Evolutionary conservation across 2,329 filamentous ascomycete genomes (phyloP).

Genomic region (Alternaria novae-zelandiae): DNA sequence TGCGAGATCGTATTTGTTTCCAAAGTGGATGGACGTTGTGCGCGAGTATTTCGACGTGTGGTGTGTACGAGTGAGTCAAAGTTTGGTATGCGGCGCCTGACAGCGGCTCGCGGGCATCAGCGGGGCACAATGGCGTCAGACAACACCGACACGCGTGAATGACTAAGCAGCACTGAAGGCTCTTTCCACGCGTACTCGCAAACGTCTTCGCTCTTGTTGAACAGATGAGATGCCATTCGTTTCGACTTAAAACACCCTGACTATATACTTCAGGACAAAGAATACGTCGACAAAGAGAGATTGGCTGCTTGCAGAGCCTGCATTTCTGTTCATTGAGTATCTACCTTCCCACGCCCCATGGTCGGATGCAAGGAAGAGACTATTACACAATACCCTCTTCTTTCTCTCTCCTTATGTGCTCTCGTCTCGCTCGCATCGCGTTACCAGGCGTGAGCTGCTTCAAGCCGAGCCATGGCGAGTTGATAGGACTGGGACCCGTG

Average conservation of each 20-base stretch:
- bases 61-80: conserved; percentile 19
- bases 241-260: neutral
- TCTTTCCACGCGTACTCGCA: neutral
- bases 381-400: conserved; percentile 37
- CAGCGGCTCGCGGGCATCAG: conserved; percentile 14
- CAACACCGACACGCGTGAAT: conserved; percentile 6
- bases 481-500: conserved; percentile 73
- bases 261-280: neutral
- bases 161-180: conserved; percentile 10
- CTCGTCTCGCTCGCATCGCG: conserved; percentile 27
- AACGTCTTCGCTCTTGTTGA: neutral
- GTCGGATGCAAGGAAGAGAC: neutral
- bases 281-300: neutral
- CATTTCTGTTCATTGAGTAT: neutral
- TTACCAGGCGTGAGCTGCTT: conserved; percentile 53
- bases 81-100: conserved; percentile 13
- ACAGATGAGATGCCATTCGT: neutral
- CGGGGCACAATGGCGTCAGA: conserved; percentile 19
- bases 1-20: neutral
- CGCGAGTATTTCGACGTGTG: neutral
- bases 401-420: conserved; percentile 32
- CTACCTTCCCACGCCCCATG: neutral
- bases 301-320: neutral
- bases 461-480: conserved; percentile 70
- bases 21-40: neutral